Evolutionary conservation across 345 rosid genomes (phyloP).

Genomic region (Excoecaria cochinchinensis): DNA sequence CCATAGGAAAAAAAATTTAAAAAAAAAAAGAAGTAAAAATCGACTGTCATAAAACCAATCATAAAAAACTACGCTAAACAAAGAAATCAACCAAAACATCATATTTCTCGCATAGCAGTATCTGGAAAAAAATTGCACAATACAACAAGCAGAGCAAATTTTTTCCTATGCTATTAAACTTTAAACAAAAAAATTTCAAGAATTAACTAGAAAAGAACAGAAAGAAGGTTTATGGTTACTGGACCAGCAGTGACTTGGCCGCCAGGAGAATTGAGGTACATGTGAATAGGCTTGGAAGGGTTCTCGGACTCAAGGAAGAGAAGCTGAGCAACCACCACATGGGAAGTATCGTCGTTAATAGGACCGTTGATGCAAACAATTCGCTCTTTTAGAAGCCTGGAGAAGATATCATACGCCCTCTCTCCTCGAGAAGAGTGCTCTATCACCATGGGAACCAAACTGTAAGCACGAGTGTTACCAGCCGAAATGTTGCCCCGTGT

Average conservation of each 20-base stretch:
- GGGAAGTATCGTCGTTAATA: constrained; percentile 84
- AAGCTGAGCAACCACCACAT: constrained; percentile 97
- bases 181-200: no score
- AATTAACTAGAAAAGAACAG: neutral
- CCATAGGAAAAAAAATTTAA: no score
- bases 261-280: constrained; percentile 98
- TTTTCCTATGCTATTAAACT: no score
- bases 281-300: constrained; percentile 92
- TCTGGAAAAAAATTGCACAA: no score
- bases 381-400: constrained; percentile 89
- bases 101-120: no score
- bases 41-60: no score
- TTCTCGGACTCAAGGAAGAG: constrained; percentile 97
- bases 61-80: neutral
- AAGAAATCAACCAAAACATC: neutral
- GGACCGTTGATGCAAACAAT: constrained; percentile 93
- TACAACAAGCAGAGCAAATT: no score
- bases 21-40: no score
- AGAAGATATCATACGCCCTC: constrained; percentile 95
- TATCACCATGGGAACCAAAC: constrained; percentile 89
- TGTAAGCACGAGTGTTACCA: constrained; percentile 44
- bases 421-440: constrained; percentile 98
- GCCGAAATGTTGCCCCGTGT: neutral
- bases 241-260: constrained; percentile 97
- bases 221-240: neutral